Percentiles rank a stretch among this genome's conserved stretches.
Evolutionary conservation across 1,139 yeast species (phyloP).

Genomic region (Zygotorulaspora mrakii): DNA sequence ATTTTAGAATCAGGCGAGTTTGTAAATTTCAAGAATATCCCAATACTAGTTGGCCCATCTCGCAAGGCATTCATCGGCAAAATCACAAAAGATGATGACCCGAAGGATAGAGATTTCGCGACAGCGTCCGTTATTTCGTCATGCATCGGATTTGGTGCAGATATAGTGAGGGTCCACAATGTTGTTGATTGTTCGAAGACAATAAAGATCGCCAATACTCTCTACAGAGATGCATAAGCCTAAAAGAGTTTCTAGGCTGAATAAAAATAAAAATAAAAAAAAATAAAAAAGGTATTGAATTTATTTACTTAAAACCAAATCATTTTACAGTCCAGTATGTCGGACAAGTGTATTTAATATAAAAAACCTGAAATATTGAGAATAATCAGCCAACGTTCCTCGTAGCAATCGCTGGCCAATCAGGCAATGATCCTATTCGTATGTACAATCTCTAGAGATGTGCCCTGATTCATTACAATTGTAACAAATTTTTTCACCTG

Average conservation of each 20-base stretch:
- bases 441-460: conserved; percentile 77
- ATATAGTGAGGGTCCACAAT: conserved; percentile 88
- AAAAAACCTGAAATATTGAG: conserved; percentile 10
- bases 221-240: conserved; percentile 39
- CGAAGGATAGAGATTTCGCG: conserved; percentile 64
- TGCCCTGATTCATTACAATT: conserved; percentile 91
- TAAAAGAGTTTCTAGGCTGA: conserved; percentile 3
- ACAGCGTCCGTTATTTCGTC: conserved; percentile 77
- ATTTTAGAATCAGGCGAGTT: conserved; percentile 18
- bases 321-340: conserved; percentile 17
- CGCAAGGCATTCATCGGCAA: conserved; percentile 83
- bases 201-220: conserved; percentile 67
- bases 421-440: conserved; percentile 3
- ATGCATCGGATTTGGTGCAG: conserved; percentile 68
- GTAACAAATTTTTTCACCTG: conserved; percentile 63
- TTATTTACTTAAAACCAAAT: conserved; percentile 11
- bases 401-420: neutral
- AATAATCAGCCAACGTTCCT: neutral
- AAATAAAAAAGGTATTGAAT: no score
- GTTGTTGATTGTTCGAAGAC: conserved; percentile 64
- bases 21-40: conserved; percentile 38
- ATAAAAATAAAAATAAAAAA: neutral
- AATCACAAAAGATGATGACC: conserved; percentile 46
- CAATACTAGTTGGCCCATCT: conserved; percentile 81
- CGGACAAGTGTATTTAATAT: conserved; percentile 5